phyloP scores from a whole-genome alignment of 352 stramenopile species.

The Phytophthora sojae region DNA sequence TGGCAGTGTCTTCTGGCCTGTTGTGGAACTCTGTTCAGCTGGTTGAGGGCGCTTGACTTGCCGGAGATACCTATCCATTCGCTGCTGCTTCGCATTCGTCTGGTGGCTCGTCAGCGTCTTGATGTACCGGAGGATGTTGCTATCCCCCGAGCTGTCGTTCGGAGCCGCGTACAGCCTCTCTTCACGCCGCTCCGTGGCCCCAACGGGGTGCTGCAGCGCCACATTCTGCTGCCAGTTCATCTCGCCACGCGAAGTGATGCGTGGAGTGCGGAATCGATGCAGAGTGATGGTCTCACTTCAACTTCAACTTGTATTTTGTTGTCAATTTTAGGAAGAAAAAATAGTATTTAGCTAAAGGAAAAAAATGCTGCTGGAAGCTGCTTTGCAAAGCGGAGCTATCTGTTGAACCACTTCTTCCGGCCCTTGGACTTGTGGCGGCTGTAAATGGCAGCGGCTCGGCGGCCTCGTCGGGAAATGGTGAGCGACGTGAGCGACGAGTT shows the following conservation, averaged over 20 bases:
- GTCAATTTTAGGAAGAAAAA: conserved; percentile 13
- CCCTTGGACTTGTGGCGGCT: conserved; percentile 71
- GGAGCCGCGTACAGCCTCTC: background rate
- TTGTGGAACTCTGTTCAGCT: background rate
- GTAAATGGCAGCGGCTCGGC: conserved; percentile 65
- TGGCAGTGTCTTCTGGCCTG: background rate
- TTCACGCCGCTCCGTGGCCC: background rate
- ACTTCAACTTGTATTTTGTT: conserved; percentile 38
- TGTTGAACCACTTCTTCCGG: conserved; percentile 60
- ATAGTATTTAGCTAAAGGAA: background rate
- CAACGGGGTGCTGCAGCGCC: conserved; percentile 5
- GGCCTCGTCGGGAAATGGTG: conserved; percentile 73
- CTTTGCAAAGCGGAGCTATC: conserved; percentile 11
- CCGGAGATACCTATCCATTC: conserved; percentile 46
- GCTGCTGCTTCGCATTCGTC: conserved; percentile 54
- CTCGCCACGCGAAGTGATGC: background rate
- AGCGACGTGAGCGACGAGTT: conserved; percentile 75
- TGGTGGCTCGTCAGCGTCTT: conserved; percentile 60
- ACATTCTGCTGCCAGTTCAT: conserved; percentile 28
- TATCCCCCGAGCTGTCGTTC: conserved; percentile 25
- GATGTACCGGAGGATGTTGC: conserved; percentile 54
- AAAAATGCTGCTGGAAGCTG: background rate
- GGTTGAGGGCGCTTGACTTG: conserved; percentile 30
- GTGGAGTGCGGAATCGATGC: conserved; percentile 9
- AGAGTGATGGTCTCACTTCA: conserved; percentile 65